Base-by-base conservation (phyloP, 1,284 basidiomycete species). In the Ganoderma lucidum region DNA sequence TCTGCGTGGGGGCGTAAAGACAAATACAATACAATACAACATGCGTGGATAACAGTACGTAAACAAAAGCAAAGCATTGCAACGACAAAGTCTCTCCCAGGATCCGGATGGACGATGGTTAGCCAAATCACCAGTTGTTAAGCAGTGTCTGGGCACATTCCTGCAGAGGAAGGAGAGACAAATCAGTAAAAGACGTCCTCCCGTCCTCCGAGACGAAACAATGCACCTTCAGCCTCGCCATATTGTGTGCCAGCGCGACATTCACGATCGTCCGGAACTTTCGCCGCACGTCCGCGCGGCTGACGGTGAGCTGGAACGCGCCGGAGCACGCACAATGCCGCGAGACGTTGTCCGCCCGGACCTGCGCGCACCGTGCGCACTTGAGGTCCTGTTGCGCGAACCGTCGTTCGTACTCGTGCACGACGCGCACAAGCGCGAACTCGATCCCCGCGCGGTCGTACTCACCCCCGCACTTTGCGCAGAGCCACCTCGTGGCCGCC, bases 301-400 rank as follows among this genome's bases (percentile, higher is more conserved):
- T 91, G 56, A 93, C 76, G 6, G 90, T 92, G 56, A 93, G 84
- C 72, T 90, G 86, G 80, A 93, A 97, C 5, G 89, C 82, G 19
- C 96, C 97, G 8, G 96, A 97, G 80, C 98, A 99, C 41, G 87
- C 85, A 78, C 97, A 99, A 69, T 93, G 93, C 67, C 90, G 84
- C 15, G 94, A 93, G 41, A 98, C 86, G 77, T 96, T 97, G 76
- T 96, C 93, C 65, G 93, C 89, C 75, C 94, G 94, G 70, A 97
- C 88, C 81, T 96, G 93, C 76, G 93, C 90, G 83, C 98, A 99
- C 76, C 94, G 96, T 28, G 84, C 81, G 80, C 98, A 99, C 10
- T 89, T 86, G 75, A 96, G 82, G 79, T 99, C 98, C 80, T 99
- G 97, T 73, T 97, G 92, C 45, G 94, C 88, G 78, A 93, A 97